phyloP scores from a whole-genome alignment of 345 rosid species.

The Barbarea vulgaris region DNA sequence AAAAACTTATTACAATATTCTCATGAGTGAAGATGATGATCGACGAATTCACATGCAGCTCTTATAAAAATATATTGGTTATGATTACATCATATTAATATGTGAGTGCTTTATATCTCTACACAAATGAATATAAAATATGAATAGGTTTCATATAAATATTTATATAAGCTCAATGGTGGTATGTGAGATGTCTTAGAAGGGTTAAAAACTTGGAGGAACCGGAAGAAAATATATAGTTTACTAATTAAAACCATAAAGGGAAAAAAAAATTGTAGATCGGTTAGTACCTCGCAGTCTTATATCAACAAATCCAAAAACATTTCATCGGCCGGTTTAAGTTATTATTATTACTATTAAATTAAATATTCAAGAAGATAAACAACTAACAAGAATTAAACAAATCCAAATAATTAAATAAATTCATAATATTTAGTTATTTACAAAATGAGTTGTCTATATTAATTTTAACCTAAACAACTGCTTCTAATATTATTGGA shows the following conservation, averaged over 20 bases:
- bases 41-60: slow-evolving; percentile 6
- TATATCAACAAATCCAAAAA: not conserved
- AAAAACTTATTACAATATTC: slow-evolving; percentile 10
- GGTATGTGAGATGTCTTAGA: slow-evolving; percentile 19
- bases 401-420: not conserved
- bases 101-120: not conserved
- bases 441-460: not conserved
- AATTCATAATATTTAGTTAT: not conserved
- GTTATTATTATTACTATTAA: not conserved
- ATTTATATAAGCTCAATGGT: not conserved
- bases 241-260: not conserved
- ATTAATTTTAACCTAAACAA: not conserved
- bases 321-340: not conserved
- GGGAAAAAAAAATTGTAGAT: not conserved
- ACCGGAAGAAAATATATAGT: slow-evolving; percentile 8
- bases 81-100: slow-evolving; percentile 23
- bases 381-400: not conserved
- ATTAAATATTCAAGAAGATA: not conserved
- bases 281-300: slow-evolving; percentile 23
- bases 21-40: slow-evolving; percentile 17
- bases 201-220: slow-evolving; percentile 28
- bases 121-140: not conserved
- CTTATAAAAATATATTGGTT: slow-evolving; percentile 23
- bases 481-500: not conserved
- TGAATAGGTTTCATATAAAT: slow-evolving; percentile 8